phyloP scores from a whole-genome alignment of 805 yeast species.

The Pichia kluyveri region DNA sequence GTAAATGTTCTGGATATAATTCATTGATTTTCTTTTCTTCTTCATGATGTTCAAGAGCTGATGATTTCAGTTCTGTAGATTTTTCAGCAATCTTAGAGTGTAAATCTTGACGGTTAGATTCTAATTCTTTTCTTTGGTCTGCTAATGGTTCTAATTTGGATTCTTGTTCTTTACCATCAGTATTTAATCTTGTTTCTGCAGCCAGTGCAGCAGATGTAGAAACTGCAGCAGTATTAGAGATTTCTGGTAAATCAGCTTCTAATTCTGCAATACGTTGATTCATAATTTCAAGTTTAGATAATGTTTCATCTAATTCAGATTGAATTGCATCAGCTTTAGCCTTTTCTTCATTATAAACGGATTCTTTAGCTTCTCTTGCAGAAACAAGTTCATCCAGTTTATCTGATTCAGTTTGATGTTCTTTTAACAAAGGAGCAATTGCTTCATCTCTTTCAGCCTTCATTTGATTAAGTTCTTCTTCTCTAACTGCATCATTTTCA shows the following conservation, averaged over 20 bases:
- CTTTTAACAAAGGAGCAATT: conserved; percentile 46
- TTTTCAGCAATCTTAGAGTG: conserved; percentile 31
- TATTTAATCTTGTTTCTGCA: conserved; percentile 13
- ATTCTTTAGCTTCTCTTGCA: conserved; percentile 38
- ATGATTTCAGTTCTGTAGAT: conserved; percentile 27
- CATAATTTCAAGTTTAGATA: conserved; percentile 35
- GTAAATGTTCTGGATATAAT: conserved; percentile 46
- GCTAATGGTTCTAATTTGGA: conserved; percentile 20
- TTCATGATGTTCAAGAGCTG: conserved; percentile 28
- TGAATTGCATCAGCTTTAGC: conserved; percentile 35
- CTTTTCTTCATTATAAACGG: conserved; percentile 35
- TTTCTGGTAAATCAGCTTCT: conserved; percentile 25
- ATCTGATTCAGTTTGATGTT: conserved; percentile 39
- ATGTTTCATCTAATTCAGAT: conserved; percentile 34
- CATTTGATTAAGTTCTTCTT: conserved; percentile 35
- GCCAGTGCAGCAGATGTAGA: conserved; percentile 22
- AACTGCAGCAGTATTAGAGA: conserved; percentile 13
- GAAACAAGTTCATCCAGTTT: conserved; percentile 42
- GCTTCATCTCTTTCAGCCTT: conserved; percentile 46
- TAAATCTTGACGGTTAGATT: conserved; percentile 34
- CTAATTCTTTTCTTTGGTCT: conserved; percentile 27
- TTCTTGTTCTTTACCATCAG: conserved; percentile 10
- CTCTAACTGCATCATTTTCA: conserved; percentile 35
- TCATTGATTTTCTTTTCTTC: conserved; percentile 40
- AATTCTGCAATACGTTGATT: conserved; percentile 31